Conservation (phyloP, 345 rosid species). For the Populus deltoides region DNA sequence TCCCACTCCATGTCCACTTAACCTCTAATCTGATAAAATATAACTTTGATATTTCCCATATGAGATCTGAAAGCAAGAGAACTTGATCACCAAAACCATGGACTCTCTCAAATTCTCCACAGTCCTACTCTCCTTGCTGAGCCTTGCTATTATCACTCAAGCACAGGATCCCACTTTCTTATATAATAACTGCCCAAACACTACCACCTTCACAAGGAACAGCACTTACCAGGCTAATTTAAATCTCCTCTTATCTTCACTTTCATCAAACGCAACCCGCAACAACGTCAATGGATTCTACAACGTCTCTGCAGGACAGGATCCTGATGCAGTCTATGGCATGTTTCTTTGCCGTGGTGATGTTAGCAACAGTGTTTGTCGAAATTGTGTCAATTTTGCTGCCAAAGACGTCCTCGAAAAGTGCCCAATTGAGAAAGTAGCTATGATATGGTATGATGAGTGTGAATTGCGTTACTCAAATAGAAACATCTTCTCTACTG, state of each 20-base stretch:
- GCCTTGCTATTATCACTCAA: not conserved
- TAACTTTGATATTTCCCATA: not conserved
- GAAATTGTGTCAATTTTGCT: conserved; percentile 34
- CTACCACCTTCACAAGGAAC: not conserved
- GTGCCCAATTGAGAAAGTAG: conserved; percentile 31
- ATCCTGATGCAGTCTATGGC: conserved; percentile 8
- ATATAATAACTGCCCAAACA: not conserved
- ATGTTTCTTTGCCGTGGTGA: conserved; percentile 23
- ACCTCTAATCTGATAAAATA: not conserved
- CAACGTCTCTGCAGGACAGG: not conserved
- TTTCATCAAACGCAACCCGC: not conserved
- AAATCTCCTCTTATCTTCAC: conserved; percentile 5
- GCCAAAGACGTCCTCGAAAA: not conserved
- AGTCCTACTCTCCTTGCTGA: not conserved
- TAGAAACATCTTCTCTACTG: conserved; percentile 24
- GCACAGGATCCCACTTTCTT: conserved; percentile 4
- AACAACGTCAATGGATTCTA: not conserved
- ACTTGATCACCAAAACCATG: not conserved
- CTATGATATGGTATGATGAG: conserved; percentile 39
- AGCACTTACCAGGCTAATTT: conserved; percentile 17
- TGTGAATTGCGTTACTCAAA: conserved; percentile 51
- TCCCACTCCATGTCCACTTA: not conserved
- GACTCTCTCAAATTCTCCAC: not conserved
- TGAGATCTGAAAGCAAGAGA: not conserved
- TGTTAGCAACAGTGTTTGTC: conserved; percentile 15